Conservation (phyloP, 108 stramenopile genomes). For the Nannochloropsis gaditana region DNA sequence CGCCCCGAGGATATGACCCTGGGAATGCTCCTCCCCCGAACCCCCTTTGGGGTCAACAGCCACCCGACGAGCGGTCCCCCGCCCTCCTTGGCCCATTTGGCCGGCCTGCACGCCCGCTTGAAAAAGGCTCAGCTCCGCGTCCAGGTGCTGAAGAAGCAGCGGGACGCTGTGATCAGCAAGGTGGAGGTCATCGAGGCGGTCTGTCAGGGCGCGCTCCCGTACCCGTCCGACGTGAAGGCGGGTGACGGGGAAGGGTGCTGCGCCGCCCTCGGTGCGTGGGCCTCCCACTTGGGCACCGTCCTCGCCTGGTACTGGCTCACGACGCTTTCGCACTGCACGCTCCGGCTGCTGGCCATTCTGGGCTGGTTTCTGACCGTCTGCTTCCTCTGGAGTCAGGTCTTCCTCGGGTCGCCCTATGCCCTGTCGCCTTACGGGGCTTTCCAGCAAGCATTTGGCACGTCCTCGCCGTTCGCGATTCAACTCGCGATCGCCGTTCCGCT, state of each 20-base stretch:
- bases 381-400: constrained; percentile 64
- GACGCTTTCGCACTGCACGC: constrained; percentile 33
- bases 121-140: constrained; percentile 56
- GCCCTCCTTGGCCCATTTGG: constrained; percentile 57
- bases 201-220: not conserved
- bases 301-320: constrained; percentile 42
- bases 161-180: not conserved
- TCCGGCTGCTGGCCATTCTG: constrained; percentile 43
- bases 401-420: constrained; percentile 45
- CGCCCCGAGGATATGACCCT: not conserved
- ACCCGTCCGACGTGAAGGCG: not conserved
- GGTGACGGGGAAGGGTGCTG: not conserved
- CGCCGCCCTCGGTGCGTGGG: not conserved
- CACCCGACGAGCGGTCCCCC: constrained; percentile 4
- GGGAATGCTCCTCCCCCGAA: constrained; percentile 11
- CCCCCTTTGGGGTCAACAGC: not conserved
- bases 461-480: not conserved
- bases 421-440: not conserved
- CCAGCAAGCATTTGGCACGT: constrained; percentile 4
- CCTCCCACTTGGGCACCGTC: not conserved
- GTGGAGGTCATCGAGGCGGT: not conserved
- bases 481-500: not conserved
- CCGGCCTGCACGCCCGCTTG: constrained; percentile 51
- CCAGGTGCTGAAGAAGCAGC: constrained; percentile 51
- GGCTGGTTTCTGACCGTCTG: constrained; percentile 55